Base-by-base conservation (phyloP, 2,329 filamentous ascomycete species). In the Cytospora leucostoma region DNA sequence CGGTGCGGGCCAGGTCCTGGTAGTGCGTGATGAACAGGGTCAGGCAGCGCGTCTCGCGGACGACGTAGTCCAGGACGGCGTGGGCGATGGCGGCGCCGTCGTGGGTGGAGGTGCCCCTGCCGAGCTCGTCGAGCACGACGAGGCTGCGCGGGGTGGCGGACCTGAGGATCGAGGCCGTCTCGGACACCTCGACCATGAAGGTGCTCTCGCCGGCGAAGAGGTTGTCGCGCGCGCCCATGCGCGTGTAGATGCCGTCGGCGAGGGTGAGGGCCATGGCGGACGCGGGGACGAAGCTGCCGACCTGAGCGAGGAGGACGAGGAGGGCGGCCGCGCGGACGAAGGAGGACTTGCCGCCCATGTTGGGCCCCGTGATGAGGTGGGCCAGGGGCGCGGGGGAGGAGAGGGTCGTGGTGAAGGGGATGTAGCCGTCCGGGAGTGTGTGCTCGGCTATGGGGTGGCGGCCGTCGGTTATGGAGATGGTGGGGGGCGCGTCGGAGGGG, bases 331-430 rank as follows among this genome's bases (percentile, higher is more conserved):
- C 91, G 59, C 95, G 92, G 27, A 99, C 94, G 75, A 97, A 99
- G 63, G 90, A 95, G n/a, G 92, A 97, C 74, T 99, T 99, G 62
- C 95, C 95, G 71, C 95, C 95, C 95, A 99, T 99, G 78, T 99
- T 99, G 35, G 95, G 95, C 0, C 95, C 95, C 0, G 95, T 99
- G 70, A 99, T 89, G 62, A 98, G 88, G 69, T 97, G 85, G 2
- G 92, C 92, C 7, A 91, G 84, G 0, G 87, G 84, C 0, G 80
- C 73, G 1, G 86, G 83, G 3, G 87, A 84, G n/a, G 86, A 83
- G 54, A 98, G 84, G 2, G 84, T 78, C 12, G 92, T 90, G 70
- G 90, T 86, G 76, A 99, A 99, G 54, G 95, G 94, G 63, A 99
- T 96, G 76, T 98, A 99, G 58, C 87, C 83, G 68, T 91, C 87